These are phyloP conservation scores for California macrophylla DNA, from an alignment of 441 rosid species.

Conservation along the genomic window DNA sequence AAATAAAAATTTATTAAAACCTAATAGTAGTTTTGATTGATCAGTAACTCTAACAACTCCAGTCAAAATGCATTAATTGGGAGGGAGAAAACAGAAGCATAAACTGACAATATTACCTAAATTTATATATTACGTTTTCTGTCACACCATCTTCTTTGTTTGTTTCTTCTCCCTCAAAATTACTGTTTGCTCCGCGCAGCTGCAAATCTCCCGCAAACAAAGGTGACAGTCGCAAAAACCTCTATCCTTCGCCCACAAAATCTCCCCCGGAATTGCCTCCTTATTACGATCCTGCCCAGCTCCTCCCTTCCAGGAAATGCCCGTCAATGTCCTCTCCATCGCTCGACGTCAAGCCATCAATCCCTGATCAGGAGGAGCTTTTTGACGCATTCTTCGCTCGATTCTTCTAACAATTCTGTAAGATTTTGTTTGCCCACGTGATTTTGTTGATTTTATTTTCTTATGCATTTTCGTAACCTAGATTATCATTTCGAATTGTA, in stretches of 20 bases:
- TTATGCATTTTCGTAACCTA: slow-evolving; percentile 7
- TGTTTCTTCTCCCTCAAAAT: slow-evolving; percentile 8
- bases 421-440: slow-evolving; percentile 3
- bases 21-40: too few relatives aligned
- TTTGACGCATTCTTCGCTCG: slow-evolving; percentile 9
- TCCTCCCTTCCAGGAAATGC: slow-evolving; percentile 19
- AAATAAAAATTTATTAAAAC: too few relatives aligned
- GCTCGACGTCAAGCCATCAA: slow-evolving; percentile 1
- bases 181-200: slow-evolving; percentile 12
- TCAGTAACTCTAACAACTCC: too few relatives aligned
- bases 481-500: slow-evolving; percentile 8
- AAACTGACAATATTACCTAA: neutral
- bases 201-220: slow-evolving; percentile 1
- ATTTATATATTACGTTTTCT: too few relatives aligned
- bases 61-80: too few relatives aligned
- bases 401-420: slow-evolving; percentile 26
- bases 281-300: slow-evolving; percentile 28
- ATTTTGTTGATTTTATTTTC: neutral
- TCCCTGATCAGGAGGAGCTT: slow-evolving; percentile 17
- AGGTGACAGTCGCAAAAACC: slow-evolving; percentile 5
- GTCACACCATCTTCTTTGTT: slow-evolving; percentile 13
- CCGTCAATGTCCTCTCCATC: slow-evolving; percentile 21
- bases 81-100: neutral
- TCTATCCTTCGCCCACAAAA: slow-evolving; percentile 11
- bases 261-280: slow-evolving; percentile 19